phyloP scores from a whole-genome alignment of 352 stramenopile species.

The Phytophthora podocarpi region DNA sequence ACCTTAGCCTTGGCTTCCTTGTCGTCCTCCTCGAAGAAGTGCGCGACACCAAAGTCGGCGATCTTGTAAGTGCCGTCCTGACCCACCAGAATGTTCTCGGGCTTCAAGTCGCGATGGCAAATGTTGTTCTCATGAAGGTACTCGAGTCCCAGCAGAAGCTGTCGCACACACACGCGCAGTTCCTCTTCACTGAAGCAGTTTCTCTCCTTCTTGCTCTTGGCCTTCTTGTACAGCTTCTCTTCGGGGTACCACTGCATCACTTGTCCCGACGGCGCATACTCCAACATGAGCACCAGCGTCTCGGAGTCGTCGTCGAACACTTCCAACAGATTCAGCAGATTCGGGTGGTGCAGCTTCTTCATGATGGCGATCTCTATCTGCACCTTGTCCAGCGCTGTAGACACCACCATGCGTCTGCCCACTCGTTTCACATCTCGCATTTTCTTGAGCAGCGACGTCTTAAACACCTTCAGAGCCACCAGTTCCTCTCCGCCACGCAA shows the following conservation, averaged over 20 bases:
- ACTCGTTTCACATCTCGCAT: constrained; percentile 88
- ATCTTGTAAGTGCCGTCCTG: constrained; percentile 82
- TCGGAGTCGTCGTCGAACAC: constrained; percentile 87
- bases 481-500: constrained; percentile 59
- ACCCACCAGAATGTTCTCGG: constrained; percentile 83
- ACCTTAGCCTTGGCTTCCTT: constrained; percentile 31
- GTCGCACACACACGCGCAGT: constrained; percentile 66
- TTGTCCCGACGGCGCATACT: constrained; percentile 82
- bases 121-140: constrained; percentile 89
- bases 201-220: constrained; percentile 14
- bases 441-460: constrained; percentile 85
- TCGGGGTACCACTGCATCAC: constrained; percentile 86
- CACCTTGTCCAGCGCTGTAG: constrained; percentile 86
- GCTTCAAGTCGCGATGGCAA: constrained; percentile 87
- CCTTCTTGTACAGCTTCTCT: constrained; percentile 56
- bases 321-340: constrained; percentile 82
- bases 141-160: constrained; percentile 78
- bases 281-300: constrained; percentile 84
- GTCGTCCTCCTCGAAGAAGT: constrained; percentile 78
- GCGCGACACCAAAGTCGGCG: constrained; percentile 84
- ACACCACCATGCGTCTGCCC: constrained; percentile 83
- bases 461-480: constrained; percentile 87
- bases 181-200: constrained; percentile 58
- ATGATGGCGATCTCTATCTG: constrained; percentile 90
- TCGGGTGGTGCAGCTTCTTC: constrained; percentile 84